Base-by-base conservation (phyloP, 768 basidiomycete genomes). In the Tricholoma terreum region DNA sequence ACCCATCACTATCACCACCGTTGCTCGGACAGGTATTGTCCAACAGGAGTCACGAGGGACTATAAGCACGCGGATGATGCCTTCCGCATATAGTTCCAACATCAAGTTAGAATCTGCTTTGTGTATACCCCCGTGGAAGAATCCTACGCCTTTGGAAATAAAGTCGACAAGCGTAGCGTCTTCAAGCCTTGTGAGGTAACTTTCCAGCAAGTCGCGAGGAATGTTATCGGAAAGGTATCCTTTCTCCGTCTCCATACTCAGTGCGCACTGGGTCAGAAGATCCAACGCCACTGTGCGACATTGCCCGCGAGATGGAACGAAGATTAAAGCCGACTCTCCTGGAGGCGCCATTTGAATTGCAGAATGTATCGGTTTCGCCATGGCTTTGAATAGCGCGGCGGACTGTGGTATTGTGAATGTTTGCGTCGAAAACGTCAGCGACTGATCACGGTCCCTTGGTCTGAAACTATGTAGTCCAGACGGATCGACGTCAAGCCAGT, bases 321-420 rank as follows among this genome's bases (percentile, higher is more conserved):
- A 97, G 10, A 96, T 78, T 58, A 98, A 81, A 0, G 86, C 82
- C 2, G 80, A 75, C 55, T 81, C 80, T 6, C 72, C 75, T 11
- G 69, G 65, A 1, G 75, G 68, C 2, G 74, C 75, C 12, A 73
- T 67, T 56, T 73, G 80, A 58, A 97, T 84, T n/a, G 85, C 85
- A 9, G 84, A 73, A 71, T 95, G 91, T 1, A 88, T 85, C 3
- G 96, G 94, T 68, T 93, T 95, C 48, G 90, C 84, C 88, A 98
- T 97, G 2, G 87, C 83, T 65, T 94, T 95, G 73, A 94, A 87
- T 17, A 98, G 77, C 0, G 92, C 85, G 0, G 89, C 81, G 4
- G 95, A 97, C 64, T 94, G 86, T 0, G 93, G 84, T 45, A 94
- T 89, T 15, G 86, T 87, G 73, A 96, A 98, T 0, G 92, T 81